Evolutionary conservation across 2,329 filamentous ascomycete species (phyloP).

Genomic region (Periglandula ipomoeae): DNA sequence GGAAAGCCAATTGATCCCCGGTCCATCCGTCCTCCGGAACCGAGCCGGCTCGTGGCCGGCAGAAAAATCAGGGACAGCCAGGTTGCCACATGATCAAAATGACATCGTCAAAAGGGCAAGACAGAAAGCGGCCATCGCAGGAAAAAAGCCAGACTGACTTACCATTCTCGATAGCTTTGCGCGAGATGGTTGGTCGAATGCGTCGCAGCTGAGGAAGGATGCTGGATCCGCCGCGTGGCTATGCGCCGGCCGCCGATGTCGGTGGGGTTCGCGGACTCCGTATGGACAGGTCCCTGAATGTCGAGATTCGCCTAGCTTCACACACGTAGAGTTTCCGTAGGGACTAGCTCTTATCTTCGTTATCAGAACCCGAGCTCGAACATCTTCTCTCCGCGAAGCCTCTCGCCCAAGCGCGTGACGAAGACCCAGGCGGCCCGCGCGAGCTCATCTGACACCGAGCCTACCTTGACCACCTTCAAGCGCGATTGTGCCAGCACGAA

Average conservation of each 20-base stretch:
- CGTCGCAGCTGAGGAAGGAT: neutral
- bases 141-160: neutral
- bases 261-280: neutral
- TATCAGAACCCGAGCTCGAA: constrained; percentile 6
- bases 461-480: constrained; percentile 34
- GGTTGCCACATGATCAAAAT: neutral
- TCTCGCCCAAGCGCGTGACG: constrained; percentile 25
- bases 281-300: neutral
- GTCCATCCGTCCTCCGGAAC: neutral
- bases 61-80: neutral
- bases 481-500: constrained; percentile 45
- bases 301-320: neutral
- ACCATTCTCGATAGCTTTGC: neutral
- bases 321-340: neutral
- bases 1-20: neutral
- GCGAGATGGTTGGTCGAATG: neutral
- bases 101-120: neutral
- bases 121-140: neutral
- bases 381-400: constrained; percentile 18
- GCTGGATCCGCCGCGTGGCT: neutral
- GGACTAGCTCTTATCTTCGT: neutral
- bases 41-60: neutral
- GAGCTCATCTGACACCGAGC: constrained; percentile 21
- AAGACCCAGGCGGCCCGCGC: constrained; percentile 29
- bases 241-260: constrained; percentile 1